Evolutionary conservation across 805 yeast species (phyloP), one percentile per base, ranked within the genome.

Genomic region (Yamadazyma sp.): DNA sequence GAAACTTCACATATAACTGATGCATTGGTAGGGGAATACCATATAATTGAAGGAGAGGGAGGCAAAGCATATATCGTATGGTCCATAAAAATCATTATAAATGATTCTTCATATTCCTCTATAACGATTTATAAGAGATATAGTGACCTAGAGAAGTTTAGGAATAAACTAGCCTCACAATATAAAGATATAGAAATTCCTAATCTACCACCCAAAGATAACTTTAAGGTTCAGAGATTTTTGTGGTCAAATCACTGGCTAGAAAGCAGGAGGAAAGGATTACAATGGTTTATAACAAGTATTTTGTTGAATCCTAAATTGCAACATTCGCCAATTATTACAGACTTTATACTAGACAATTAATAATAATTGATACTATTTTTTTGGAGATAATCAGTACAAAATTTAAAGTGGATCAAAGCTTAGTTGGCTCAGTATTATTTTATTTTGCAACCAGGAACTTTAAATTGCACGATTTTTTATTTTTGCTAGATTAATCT

Each of bases 281-380:
- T 80, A 15, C 85, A 80, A 47, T 73, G 73, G 67, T 80, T 80
- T 57, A 50, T 79, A 49, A 73, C 74, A 46, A 69, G 69, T 27
- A 69, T 77, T 4, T 53, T 79, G 10, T 56, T 78, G 45, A 73
- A 78, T 44, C 76, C 82, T 0, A 52, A 60, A 15, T 54, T 63
- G 20, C 62, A 63, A 42, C 60, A 61, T 28, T 54, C 64, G 11
- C 49, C 47, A 0, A 61, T 62, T 13, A 62, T 77, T 9, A 64
- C 63, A 27, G 44, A 52, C 15, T 36, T 36, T 31, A 31, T 36
- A n/a, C 26, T 36, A n/a, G n/a, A n/a, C n/a, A n/a, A n/a, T n/a
- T n/a, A n/a, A n/a, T n/a, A n/a, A n/a, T n/a, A n/a, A n/a, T n/a
- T n/a, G n/a, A n/a, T n/a, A n/a, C n/a, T n/a, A n/a, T n/a, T n/a